Evolutionary conservation across 2,329 filamentous ascomycete genomes (phyloP).

Genomic region (Alternaria consortialis): DNA sequence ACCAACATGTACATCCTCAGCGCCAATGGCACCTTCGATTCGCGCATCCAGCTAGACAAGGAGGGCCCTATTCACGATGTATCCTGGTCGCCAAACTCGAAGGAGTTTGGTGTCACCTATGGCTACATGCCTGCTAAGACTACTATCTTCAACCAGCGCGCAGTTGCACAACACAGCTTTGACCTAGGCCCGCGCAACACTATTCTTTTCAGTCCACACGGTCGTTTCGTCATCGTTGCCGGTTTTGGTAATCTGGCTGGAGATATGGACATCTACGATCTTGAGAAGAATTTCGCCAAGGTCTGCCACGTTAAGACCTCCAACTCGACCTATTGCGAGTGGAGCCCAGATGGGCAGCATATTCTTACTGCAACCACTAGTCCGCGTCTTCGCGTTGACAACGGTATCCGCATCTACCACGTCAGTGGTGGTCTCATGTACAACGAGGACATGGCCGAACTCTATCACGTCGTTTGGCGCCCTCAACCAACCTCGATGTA

Average conservation of each 20-base stretch:
- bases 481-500: conserved; percentile 72
- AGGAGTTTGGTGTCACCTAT: conserved; percentile 97
- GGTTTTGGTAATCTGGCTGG: conserved; percentile 97
- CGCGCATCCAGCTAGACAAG: conserved; percentile 90
- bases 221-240: conserved; percentile 90
- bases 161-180: conserved; percentile 83
- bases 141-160: conserved; percentile 94
- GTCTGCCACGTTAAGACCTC: conserved; percentile 92
- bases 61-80: conserved; percentile 98
- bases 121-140: conserved; percentile 99
- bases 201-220: conserved; percentile 91
- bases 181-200: conserved; percentile 90
- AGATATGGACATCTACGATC: conserved; percentile 96
- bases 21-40: conserved; percentile 90
- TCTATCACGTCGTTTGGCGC: conserved; percentile 89
- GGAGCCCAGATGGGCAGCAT: conserved; percentile 95
- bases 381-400: conserved; percentile 93
- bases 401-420: conserved; percentile 95
- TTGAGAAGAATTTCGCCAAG: conserved; percentile 93
- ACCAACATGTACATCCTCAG: conserved; percentile 96
- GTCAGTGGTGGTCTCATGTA: conserved; percentile 90
- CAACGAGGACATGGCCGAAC: conserved; percentile 90
- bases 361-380: conserved; percentile 98
- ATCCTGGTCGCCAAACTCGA: conserved; percentile 96
- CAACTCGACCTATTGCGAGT: conserved; percentile 95